Evolutionary conservation across 1,284 basidiomycete genomes (phyloP), one percentile per base, ranked within the genome.

Genomic region (Spongispora temasekensis): DNA sequence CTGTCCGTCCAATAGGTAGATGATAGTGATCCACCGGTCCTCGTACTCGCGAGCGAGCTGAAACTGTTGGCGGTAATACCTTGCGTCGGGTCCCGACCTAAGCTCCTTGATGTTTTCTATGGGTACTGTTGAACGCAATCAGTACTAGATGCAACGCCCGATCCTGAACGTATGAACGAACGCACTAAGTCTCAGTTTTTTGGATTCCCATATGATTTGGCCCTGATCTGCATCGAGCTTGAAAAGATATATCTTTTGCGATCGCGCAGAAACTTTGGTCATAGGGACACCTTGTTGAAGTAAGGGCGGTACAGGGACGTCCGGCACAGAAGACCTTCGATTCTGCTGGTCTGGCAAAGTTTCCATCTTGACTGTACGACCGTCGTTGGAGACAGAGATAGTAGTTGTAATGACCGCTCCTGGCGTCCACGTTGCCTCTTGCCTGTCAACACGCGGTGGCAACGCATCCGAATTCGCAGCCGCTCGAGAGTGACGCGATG

Each of bases 31-130:
- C 90, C 91, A 94, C 32, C 87, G 81, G 53, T 83, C 79, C 69
- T 91, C 84, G 67, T 83, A 82, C 53, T 85, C 79, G 57, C 77
- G 74, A 0, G 87, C 77, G 50, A 90, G 80, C 67, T 89, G 87
- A 69, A 93, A 89, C 64, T 91, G 89, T 53, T 89, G 83, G 62
- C 92, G 88, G 70, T 94, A 92, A 67, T 91, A 90, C 35, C 90
- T 80, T 30, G 93, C 87, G 63, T 93, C 85, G 12, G 85, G 70
- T 51, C 89, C 93, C 8, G 90, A 85, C 15, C 97, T 90, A 10
- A 99, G 85, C 71, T 98, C 96, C 64, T 95, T 91, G 73, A 99
- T 95, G 65, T 87, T 87, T 73, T 94, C 93, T 66, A 98, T 90
- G 4, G 92, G 90, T 58, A 97, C 95, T 93, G 61, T 34, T 21